Base-by-base conservation (phyloP, 2,329 filamentous ascomycete genomes). In the Fusarium sp. region DNA sequence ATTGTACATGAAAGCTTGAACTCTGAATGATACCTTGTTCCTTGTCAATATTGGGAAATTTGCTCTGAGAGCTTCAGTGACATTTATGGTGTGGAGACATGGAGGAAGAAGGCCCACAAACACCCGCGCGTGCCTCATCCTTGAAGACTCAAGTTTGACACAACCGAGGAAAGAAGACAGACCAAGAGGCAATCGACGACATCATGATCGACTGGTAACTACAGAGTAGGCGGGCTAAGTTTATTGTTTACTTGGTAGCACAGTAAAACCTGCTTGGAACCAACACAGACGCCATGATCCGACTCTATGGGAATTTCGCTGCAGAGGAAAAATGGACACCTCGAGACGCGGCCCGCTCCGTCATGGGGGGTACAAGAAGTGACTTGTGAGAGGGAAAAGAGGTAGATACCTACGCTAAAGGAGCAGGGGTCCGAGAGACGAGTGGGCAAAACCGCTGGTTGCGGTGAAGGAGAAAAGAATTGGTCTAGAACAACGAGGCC, bases 11-110 rank as follows among this genome's bases (percentile, higher is more conserved):
- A 42, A 55, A 55, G 49, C 27, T 57, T 40, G 29, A 62, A 51
- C 49, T 64, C 40, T 38, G 58, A 64, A 59, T 66, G 24, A 67
- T 55, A 66, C 56, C 63, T 74, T 69, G 62, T 66, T 70, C 65
- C 69, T 64, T 58, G 62, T 64, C 20, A 6, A 31, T 31, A 38
- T 42, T 20, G 33, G 29, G 20, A 46, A 53, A 68, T 36, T 59
- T 56, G 33, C 31, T 58, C 51, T 44, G 38, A 31, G 22, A 38
- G 9, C 31, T 7, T 36, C 12, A 55, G 16, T 36, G 61, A 38
- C 40, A 53, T 31, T 31, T 24, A 62, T 66, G 57, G 31, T n/a
- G 56, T 33, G 57, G 51, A 40, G 36, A 40, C 24, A 24, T n/a
- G n/a, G n/a, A n/a, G 5, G 24, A 35, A 35, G 10, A 12, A 11